A percentile compares a stretch with the other conserved stretches of the same genome.
These are phyloP conservation scores for Epichloe sp. DNA, from an alignment of 2,329 filamentous ascomycete species.

Conservation along the genomic window DNA sequence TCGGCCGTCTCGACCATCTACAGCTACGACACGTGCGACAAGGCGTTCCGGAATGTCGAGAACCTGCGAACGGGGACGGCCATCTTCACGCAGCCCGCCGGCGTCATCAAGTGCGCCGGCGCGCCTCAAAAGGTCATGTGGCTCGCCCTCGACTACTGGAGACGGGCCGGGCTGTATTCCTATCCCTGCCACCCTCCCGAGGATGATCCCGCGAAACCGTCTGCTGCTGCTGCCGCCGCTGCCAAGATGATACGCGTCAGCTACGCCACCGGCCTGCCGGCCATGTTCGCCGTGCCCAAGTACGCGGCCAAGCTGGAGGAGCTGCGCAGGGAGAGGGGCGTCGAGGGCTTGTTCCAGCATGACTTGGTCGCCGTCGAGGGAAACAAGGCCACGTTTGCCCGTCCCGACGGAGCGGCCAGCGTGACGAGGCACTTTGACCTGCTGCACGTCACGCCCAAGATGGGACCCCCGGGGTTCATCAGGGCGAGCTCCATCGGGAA, in stretches of 20 bases:
- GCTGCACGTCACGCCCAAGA: conserved; percentile 44
- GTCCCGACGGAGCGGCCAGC: conserved; percentile 26
- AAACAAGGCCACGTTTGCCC: conserved; percentile 37
- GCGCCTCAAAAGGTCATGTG: conserved; percentile 47
- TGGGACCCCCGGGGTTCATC: conserved; percentile 40
- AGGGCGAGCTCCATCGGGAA: conserved; percentile 41
- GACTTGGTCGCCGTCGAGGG: conserved; percentile 41
- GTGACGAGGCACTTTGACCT: conserved; percentile 40
- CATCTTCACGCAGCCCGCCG: conserved; percentile 49
- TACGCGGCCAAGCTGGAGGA: no score
- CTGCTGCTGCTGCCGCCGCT: conserved; percentile 25
- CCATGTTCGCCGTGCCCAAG: conserved; percentile 23
- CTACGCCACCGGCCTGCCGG: conserved; percentile 41
- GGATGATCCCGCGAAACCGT: conserved; percentile 19
- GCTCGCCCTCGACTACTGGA: conserved; percentile 48
- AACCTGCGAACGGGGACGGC: conserved; percentile 35
- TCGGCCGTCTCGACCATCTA: conserved; percentile 44
- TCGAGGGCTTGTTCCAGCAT: conserved; percentile 46
- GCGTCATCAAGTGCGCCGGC: conserved; percentile 20
- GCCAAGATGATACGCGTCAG: conserved; percentile 23
- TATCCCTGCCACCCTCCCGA: not conserved
- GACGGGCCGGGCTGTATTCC: conserved; percentile 34
- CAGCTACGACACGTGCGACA: conserved; percentile 40
- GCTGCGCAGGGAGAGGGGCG: conserved; percentile 22
- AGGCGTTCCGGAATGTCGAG: conserved; percentile 35